Evolutionary conservation across 208 protist genomes (phyloP).

Genomic region (Naegleria lovaniensis): DNA sequence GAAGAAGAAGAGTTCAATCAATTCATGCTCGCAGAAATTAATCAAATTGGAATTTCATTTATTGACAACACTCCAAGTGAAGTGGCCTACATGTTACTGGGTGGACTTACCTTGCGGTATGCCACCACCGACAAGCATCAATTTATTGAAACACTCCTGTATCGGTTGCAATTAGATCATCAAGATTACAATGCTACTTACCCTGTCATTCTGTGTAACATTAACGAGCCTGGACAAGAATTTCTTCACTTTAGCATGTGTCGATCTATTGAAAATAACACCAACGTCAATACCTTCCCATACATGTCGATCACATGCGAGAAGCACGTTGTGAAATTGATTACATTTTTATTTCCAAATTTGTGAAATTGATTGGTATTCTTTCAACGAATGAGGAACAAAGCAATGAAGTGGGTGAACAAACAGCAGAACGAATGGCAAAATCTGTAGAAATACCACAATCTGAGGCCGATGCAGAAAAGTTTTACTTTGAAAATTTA

Average conservation of each 20-base stretch:
- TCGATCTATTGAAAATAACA: not conserved
- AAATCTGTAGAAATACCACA: not conserved
- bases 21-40: not conserved
- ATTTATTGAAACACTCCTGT: not conserved
- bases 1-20: not conserved
- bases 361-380: not conserved
- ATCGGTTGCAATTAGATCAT: not conserved
- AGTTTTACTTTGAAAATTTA: constrained; percentile 11
- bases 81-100: not conserved
- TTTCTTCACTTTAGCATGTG: constrained; percentile 1
- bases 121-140: not conserved
- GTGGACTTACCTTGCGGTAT: not conserved
- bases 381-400: not conserved
- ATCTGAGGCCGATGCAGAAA: not conserved
- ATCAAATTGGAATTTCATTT: constrained; percentile 4
- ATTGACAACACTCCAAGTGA: constrained; percentile 15
- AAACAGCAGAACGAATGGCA: not conserved
- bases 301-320: not conserved
- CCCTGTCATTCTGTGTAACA: not conserved
- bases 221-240: not conserved
- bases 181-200: not conserved
- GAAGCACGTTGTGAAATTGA: constrained; percentile 15
- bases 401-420: not conserved
- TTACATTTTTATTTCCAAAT: not conserved
- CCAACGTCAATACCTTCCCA: not conserved